These are phyloP conservation scores for Lentinus polychrous DNA, from an alignment of 1,284 basidiomycete species.

Conservation along the genomic window DNA sequence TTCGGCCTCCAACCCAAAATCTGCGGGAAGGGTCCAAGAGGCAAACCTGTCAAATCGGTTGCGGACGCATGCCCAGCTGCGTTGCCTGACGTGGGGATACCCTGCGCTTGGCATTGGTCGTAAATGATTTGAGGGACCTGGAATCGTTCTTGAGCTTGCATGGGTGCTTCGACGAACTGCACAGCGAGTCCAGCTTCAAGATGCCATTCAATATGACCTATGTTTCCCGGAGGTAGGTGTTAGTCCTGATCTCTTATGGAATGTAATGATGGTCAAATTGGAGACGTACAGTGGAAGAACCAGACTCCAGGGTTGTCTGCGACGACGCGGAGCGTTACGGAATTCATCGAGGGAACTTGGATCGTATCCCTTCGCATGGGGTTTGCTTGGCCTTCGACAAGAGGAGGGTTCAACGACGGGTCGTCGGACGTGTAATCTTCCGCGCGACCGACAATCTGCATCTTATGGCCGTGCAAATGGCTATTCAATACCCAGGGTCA, in stretches of 20 bases:
- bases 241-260: no score
- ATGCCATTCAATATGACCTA: constrained; percentile 82
- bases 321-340: constrained; percentile 60
- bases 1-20: constrained; percentile 72
- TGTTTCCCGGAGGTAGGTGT: not conserved
- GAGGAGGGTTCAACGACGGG: constrained; percentile 73
- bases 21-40: constrained; percentile 63
- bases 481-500: constrained; percentile 28
- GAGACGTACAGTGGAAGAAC: constrained; percentile 67
- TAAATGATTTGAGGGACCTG: constrained; percentile 45
- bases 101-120: constrained; percentile 68
- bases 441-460: constrained; percentile 71
- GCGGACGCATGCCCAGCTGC: constrained; percentile 65
- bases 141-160: constrained; percentile 44
- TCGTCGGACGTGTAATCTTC: constrained; percentile 74
- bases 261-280: constrained; percentile 1
- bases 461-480: constrained; percentile 79
- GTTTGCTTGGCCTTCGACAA: constrained; percentile 71
- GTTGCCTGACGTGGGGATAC: constrained; percentile 65
- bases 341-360: constrained; percentile 51
- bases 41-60: constrained; percentile 62
- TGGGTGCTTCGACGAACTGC: constrained; percentile 72
- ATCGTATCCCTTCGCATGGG: constrained; percentile 83
- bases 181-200: constrained; percentile 73
- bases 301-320: constrained; percentile 84